Evolutionary conservation across 2,329 filamentous ascomycete species (phyloP).

Genomic region (Aulographum hederae): DNA sequence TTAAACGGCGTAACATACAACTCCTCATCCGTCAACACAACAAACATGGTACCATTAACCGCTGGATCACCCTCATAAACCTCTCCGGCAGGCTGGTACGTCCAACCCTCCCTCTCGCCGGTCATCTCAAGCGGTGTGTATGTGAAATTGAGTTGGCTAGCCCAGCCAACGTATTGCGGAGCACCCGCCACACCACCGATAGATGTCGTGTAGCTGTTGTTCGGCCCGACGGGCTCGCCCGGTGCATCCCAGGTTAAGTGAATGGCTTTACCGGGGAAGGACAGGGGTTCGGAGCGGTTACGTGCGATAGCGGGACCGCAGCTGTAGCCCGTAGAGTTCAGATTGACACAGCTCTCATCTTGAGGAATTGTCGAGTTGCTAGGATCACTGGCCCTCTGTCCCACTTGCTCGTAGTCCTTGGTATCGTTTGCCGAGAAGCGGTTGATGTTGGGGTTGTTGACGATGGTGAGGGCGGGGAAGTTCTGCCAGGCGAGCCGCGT

Average conservation of each 20-base stretch:
- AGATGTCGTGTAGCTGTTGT: conserved; percentile 62
- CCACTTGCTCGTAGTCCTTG: conserved; percentile 44
- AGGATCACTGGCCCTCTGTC: conserved; percentile 38
- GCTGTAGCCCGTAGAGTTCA: conserved; percentile 32
- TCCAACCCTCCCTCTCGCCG: conserved; percentile 39
- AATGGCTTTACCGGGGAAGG: conserved; percentile 55
- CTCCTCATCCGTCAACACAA: conserved; percentile 55
- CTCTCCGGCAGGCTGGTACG: conserved; percentile 52
- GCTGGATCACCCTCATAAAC: conserved; percentile 51
- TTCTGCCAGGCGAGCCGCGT: conserved; percentile 73
- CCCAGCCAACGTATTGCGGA: conserved; percentile 57
- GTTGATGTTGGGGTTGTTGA: conserved; percentile 62
- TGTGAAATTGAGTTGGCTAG: conserved; percentile 45
- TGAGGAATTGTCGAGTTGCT: conserved; percentile 26
- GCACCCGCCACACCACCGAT: conserved; percentile 33
- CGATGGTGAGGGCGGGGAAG: conserved; percentile 51
- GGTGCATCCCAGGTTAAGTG: conserved; percentile 56
- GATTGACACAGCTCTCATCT: conserved; percentile 37
- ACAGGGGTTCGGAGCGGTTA: conserved; percentile 53
- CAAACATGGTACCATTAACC: conserved; percentile 63
- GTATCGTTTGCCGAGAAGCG: conserved; percentile 44
- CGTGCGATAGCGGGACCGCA: conserved; percentile 47
- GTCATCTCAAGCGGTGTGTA: conserved; percentile 46
- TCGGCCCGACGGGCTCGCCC: conserved; percentile 52
- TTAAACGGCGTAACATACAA: conserved; percentile 61